A percentile compares a stretch with the other conserved stretches of the same genome.
Conservation (phyloP, 2,329 filamentous ascomycete genomes). For the Ramularia endophylla region DNA sequence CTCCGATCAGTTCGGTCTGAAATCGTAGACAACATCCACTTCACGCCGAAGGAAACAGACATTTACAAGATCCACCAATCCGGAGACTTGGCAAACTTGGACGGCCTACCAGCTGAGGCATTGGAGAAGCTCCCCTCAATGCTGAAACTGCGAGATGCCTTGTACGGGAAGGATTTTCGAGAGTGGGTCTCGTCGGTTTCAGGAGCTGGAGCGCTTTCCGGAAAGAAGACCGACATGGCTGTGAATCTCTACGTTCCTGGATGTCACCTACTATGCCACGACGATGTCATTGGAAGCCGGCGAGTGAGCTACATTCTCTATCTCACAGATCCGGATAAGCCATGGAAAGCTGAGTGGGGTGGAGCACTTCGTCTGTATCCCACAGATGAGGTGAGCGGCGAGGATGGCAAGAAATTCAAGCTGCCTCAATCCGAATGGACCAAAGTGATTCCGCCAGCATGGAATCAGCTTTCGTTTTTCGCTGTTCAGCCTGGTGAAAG, state of each 20-base stretch:
- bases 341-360: conserved; percentile 89
- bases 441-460: conserved; percentile 84
- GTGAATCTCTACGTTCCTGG: conserved; percentile 98
- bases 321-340: conserved; percentile 81
- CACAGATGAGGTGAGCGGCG: conserved; percentile 54
- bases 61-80: conserved; percentile 99
- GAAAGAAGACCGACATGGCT: conserved; percentile 96
- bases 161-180: conserved; percentile 88
- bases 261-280: conserved; percentile 91
- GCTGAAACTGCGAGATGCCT: conserved; percentile 83
- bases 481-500: conserved; percentile 97
- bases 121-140: conserved; percentile 82
- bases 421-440: conserved; percentile 72
- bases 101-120: conserved; percentile 82
- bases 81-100: conserved; percentile 91
- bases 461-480: conserved; percentile 98
- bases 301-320: conserved; percentile 97
- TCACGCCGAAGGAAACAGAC: conserved; percentile 97
- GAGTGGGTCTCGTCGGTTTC: conserved; percentile 84
- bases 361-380: conserved; percentile 87
- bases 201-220: conserved; percentile 78
- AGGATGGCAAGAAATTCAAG: conserved; percentile 65
- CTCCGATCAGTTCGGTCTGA: conserved; percentile 82
- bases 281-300: conserved; percentile 97
- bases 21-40: conserved; percentile 83